phyloP scores from a whole-genome alignment of 345 rosid species.

The Aquilaria malaccensis region DNA sequence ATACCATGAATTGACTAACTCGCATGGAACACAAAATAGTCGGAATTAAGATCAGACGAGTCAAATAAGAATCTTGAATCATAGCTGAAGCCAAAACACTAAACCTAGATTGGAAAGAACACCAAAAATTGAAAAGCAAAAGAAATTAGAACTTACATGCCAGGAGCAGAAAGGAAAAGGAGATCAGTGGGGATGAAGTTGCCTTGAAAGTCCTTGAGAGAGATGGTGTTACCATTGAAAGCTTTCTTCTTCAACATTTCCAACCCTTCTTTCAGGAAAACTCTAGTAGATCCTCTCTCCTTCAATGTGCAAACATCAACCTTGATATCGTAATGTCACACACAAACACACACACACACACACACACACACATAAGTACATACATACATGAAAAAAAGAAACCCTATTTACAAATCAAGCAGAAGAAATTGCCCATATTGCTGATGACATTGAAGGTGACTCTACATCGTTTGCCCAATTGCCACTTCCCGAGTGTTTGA shows the following conservation, averaged over 20 bases:
- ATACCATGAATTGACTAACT: background rate
- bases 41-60: constrained; percentile 19
- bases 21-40: background rate
- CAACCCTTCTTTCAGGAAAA: too few species aligned
- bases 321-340: background rate
- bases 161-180: constrained; percentile 90
- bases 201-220: constrained; percentile 90
- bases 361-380: too few species aligned
- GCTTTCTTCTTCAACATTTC: constrained; percentile 90
- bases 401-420: too few species aligned
- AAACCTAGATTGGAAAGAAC: background rate
- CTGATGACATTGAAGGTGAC: too few species aligned
- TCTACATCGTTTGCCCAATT: too few species aligned
- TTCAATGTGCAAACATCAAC: too few species aligned
- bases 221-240: constrained; percentile 63
- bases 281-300: too few species aligned
- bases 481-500: too few species aligned
- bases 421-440: too few species aligned
- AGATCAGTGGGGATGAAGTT: constrained; percentile 86
- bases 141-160: constrained; percentile 46
- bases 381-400: too few species aligned
- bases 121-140: background rate
- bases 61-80: constrained; percentile 2
- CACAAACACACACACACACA: background rate
- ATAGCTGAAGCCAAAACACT: background rate